Conservation (phyloP, 2,329 filamentous ascomycete species). For the Pseudophaeomoniella oleicola region DNA sequence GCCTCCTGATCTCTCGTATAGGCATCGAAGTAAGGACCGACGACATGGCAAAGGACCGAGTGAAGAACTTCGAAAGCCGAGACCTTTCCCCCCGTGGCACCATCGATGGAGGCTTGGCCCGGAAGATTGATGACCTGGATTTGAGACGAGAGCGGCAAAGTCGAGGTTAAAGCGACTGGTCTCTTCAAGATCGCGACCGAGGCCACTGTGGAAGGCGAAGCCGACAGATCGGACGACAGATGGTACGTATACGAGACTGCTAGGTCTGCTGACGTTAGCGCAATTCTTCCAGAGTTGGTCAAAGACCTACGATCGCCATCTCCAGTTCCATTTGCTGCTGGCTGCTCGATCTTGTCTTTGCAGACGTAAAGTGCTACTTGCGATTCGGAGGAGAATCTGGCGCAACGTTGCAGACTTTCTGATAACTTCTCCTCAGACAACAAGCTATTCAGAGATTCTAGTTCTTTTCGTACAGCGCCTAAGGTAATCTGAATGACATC, state of each 20-base stretch:
- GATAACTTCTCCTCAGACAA: conserved; percentile 55
- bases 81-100: conserved; percentile 31
- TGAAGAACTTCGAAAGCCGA: conserved; percentile 89
- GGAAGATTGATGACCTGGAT: conserved; percentile 89
- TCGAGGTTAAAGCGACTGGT: conserved; percentile 72
- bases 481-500: conserved; percentile 59
- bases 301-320: conserved; percentile 14
- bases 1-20: conserved; percentile 72
- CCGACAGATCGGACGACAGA: conserved; percentile 68
- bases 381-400: conserved; percentile 75
- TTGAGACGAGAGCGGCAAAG: conserved; percentile 69
- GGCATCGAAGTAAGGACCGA: conserved; percentile 95
- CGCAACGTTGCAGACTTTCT: conserved; percentile 77
- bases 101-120: conserved; percentile 57
- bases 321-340: conserved; percentile 8
- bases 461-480: conserved; percentile 60
- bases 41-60: conserved; percentile 75
- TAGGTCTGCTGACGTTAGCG: conserved; percentile 13
- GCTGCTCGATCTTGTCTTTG: conserved; percentile 43
- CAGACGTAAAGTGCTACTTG: conserved; percentile 84
- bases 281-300: conserved; percentile 1
- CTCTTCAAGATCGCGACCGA: conserved; percentile 86
- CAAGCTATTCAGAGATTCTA: conserved; percentile 69
- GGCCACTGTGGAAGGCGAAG: conserved; percentile 63
- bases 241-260: conserved; percentile 52